A percentile compares a stretch with the other conserved stretches of the same genome.
phyloP scores from a whole-genome alignment of 2,329 filamentous ascomycete species.

The Fusarium hostae region DNA sequence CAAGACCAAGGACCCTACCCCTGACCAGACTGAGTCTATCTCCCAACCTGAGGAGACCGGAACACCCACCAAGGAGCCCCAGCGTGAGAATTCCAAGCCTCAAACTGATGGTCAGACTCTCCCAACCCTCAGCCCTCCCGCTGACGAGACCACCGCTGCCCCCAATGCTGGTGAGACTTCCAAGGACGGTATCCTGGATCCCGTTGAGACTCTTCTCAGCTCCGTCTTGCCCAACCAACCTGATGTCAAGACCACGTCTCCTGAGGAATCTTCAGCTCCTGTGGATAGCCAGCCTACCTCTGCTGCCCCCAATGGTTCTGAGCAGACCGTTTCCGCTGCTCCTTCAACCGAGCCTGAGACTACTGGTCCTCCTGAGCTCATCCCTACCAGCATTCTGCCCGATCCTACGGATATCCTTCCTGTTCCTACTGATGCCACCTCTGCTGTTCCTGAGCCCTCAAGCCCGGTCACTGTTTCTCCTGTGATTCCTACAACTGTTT shows the following conservation, averaged over 20 bases:
- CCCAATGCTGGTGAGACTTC: conserved; percentile 19
- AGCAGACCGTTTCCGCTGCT: conserved; percentile 21
- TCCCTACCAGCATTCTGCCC: conserved; percentile 23
- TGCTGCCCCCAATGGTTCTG: conserved; percentile 3
- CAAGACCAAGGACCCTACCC: conserved; percentile 12
- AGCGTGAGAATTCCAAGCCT: conserved; percentile 24
- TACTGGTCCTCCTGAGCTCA: conserved; percentile 12
- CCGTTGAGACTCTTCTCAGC: conserved; percentile 37
- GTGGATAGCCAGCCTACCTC: conserved; percentile 20
- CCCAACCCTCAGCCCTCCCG: conserved; percentile 13
- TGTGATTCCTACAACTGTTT: conserved; percentile 15
- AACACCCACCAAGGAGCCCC: conserved; percentile 23
- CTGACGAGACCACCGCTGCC: conserved; percentile 20
- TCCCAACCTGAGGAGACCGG: conserved; percentile 18
- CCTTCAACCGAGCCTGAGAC: conserved; percentile 27
- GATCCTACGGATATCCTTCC: conserved; percentile 20
- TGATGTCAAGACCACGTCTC: conserved; percentile 12
- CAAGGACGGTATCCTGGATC: conserved; percentile 37
- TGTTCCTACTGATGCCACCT: conserved; percentile 16
- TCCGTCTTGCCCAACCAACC: conserved; percentile 30
- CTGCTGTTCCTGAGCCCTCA: conserved; percentile 15
- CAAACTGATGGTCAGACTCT: conserved; percentile 18
- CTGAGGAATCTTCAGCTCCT: conserved; percentile 14
- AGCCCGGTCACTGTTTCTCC: conserved; percentile 25
- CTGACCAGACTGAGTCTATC: conserved; percentile 21